A percentile compares a stretch with the other conserved stretches of the same genome.
phyloP scores from a whole-genome alignment of 1,284 basidiomycete genomes.

The Ganoderma meredithae region DNA sequence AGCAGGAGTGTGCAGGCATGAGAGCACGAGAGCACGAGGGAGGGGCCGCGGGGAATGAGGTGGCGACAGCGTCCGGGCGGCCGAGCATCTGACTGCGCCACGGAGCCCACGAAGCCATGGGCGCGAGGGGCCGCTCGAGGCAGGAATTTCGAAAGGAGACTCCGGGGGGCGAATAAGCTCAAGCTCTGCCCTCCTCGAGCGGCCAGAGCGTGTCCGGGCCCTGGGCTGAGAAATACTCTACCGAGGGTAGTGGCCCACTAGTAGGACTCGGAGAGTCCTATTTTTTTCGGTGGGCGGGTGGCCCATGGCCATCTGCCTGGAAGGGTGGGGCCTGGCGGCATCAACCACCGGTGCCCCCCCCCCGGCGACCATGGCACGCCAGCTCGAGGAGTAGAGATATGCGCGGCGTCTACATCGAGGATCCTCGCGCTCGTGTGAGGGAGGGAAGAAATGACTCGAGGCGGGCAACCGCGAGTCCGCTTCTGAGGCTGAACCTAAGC shows the following conservation, averaged over 20 bases:
- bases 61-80: background rate
- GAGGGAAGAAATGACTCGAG: background rate
- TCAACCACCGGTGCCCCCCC: background rate
- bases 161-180: background rate
- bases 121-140: background rate
- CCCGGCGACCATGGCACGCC: background rate
- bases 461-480: constrained; percentile 1
- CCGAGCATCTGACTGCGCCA: background rate
- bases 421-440: background rate
- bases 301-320: background rate
- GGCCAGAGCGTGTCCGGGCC: background rate
- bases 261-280: background rate
- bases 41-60: background rate
- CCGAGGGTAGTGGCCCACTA: background rate
- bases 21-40: background rate
- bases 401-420: background rate
- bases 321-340: background rate
- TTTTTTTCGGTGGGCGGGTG: background rate
- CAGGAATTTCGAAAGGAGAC: background rate
- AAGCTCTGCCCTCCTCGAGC: constrained; percentile 2
- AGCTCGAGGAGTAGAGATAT: background rate
- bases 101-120: background rate
- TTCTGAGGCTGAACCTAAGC: background rate
- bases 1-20: background rate
- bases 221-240: background rate